phyloP scores from a whole-genome alignment of 2,329 filamentous ascomycete species.

The Aspergillus spinulosporus region DNA sequence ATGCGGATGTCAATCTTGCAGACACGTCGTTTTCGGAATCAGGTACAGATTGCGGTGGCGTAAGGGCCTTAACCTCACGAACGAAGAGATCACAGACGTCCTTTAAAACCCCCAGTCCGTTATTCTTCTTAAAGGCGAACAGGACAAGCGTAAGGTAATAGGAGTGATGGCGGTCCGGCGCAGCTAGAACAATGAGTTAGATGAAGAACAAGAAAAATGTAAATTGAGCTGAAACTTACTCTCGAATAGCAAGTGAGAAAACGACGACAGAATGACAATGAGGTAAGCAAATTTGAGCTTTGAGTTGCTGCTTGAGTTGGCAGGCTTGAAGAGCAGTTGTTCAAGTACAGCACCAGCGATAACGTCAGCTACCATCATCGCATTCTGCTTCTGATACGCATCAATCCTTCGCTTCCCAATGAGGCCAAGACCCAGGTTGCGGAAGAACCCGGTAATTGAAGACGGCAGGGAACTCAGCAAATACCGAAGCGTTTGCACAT shows the following conservation, averaged over 20 bases:
- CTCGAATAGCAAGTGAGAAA: constrained; percentile 79
- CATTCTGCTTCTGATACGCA: constrained; percentile 60
- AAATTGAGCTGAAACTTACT: constrained; percentile 40
- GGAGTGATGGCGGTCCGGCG: constrained; percentile 52
- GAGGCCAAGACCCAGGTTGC: constrained; percentile 78
- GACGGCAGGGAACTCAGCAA: constrained; percentile 76
- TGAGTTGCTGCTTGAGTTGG: constrained; percentile 51
- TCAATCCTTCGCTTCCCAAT: constrained; percentile 74
- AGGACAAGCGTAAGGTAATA: constrained; percentile 70
- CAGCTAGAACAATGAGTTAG: constrained; percentile 28
- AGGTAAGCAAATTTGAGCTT: constrained; percentile 74
- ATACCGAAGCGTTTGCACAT: constrained; percentile 73
- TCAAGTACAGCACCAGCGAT: constrained; percentile 70
- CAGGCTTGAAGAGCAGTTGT: constrained; percentile 59
- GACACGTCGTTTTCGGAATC: constrained; percentile 42
- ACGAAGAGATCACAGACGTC: constrained; percentile 70
- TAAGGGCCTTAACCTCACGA: constrained; percentile 54
- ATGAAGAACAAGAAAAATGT: not conserved
- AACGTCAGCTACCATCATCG: constrained; percentile 62
- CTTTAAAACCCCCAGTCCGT: constrained; percentile 73
- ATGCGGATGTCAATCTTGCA: constrained; percentile 51
- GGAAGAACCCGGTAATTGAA: constrained; percentile 83
- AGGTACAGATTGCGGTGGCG: constrained; percentile 44
- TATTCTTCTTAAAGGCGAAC: constrained; percentile 79
- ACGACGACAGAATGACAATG: constrained; percentile 74